Evolutionary conservation across 2,329 filamentous ascomycete species (phyloP).

Genomic region (Rhexocercosporidium sp.): DNA sequence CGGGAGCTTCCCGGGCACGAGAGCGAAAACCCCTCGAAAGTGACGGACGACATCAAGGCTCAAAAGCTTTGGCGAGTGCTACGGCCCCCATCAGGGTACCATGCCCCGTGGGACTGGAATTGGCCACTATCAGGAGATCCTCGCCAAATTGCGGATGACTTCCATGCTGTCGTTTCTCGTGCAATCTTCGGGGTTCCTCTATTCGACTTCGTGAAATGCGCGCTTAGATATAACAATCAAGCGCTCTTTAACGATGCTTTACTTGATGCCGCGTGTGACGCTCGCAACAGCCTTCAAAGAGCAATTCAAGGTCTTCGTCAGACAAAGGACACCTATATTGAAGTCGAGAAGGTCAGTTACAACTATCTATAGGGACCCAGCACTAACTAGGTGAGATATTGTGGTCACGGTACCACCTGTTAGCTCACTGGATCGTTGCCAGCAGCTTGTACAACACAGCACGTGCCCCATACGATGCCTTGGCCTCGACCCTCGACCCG

Average conservation of each 20-base stretch:
- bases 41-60: not conserved
- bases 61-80: not conserved
- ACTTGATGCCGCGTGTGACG: conserved; percentile 9
- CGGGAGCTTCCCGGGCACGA: not conserved
- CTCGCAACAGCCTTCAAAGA: conserved; percentile 20
- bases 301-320: conserved; percentile 16
- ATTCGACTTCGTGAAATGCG: conserved; percentile 25
- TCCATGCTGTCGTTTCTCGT: conserved; percentile 10
- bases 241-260: not conserved
- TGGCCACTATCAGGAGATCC: too few species aligned
- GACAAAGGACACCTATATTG: not conserved
- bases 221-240: conserved; percentile 20
- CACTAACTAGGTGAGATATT: not conserved
- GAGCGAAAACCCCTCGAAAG: not conserved
- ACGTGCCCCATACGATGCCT: not conserved
- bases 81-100: not conserved
- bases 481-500: not conserved
- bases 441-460: not conserved
- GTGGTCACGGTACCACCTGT: not conserved
- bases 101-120: too few species aligned
- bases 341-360: not conserved
- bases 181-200: not conserved
- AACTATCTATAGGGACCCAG: not conserved
- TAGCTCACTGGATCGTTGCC: not conserved
- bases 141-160: too few species aligned